These are phyloP conservation scores for Shiraia bambusicola DNA, from an alignment of 2,329 filamentous ascomycete species.

Conservation along the genomic window DNA sequence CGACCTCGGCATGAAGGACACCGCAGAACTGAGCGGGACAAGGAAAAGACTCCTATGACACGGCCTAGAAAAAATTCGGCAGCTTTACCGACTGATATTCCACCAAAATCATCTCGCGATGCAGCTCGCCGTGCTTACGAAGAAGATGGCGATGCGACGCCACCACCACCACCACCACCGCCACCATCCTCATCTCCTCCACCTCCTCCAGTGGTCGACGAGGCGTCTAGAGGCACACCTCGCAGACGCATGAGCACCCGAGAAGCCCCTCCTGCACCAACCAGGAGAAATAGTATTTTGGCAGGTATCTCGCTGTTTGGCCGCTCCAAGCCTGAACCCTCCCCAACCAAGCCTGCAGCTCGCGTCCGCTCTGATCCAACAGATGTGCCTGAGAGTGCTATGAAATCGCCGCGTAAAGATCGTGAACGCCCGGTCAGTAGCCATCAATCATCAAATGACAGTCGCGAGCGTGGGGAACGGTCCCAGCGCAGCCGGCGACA, in stretches of 20 bases:
- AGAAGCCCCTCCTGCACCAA: slow-evolving; percentile 24
- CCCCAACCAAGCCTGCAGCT: slow-evolving; percentile 22
- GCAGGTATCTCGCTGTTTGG: slow-evolving; percentile 34
- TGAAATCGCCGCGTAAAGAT: slow-evolving; percentile 21
- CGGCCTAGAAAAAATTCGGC: slow-evolving; percentile 15
- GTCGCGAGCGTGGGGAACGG: slow-evolving; percentile 33
- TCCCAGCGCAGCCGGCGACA: slow-evolving; percentile 34
- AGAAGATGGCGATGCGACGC: slow-evolving; percentile 16
- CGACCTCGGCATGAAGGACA: slow-evolving; percentile 31
- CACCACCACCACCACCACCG: neutral
- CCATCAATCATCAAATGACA: slow-evolving; percentile 36
- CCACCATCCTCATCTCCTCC: slow-evolving; percentile 8
- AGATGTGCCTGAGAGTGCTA: slow-evolving; percentile 17
- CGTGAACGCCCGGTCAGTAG: slow-evolving; percentile 28
- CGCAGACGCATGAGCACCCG: slow-evolving; percentile 30
- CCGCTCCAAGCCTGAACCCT: slow-evolving; percentile 35
- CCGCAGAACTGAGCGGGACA: slow-evolving; percentile 30
- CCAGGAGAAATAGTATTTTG: slow-evolving; percentile 33
- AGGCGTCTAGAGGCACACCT: slow-evolving; percentile 25
- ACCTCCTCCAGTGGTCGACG: slow-evolving; percentile 18
- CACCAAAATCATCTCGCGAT: slow-evolving; percentile 25
- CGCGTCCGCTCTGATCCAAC: slow-evolving; percentile 29
- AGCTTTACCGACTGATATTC: slow-evolving; percentile 24
- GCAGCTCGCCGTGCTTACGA: slow-evolving; percentile 25
- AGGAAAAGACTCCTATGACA: slow-evolving; percentile 19